phyloP scores from a whole-genome alignment of 257 asterid species.

The Capsicum rhomboideum region DNA sequence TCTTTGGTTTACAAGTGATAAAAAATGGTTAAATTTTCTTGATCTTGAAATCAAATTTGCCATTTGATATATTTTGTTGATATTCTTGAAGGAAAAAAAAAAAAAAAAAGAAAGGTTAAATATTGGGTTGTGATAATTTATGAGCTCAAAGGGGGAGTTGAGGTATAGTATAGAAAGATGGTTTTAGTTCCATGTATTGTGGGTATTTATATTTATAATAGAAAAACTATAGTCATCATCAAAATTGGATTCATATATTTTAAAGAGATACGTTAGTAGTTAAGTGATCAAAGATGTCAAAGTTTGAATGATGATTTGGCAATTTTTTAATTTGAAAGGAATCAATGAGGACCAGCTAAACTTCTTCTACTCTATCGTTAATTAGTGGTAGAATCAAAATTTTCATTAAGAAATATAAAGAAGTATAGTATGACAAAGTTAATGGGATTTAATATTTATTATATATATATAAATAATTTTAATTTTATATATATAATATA shows the following conservation, averaged over 20 bases:
- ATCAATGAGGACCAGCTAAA: too few species aligned
- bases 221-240: neutral
- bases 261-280: too few species aligned
- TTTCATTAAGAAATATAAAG: too few species aligned
- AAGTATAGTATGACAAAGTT: too few species aligned
- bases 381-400: too few species aligned
- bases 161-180: neutral
- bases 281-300: too few species aligned
- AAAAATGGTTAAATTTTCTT: slow-evolving; percentile 20
- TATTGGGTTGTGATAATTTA: neutral
- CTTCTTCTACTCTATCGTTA: too few species aligned
- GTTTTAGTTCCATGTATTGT: neutral
- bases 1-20: neutral
- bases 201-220: neutral
- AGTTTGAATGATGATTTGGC: too few species aligned
- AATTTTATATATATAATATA: too few species aligned
- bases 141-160: neutral
- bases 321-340: too few species aligned
- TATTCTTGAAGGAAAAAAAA: neutral
- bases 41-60: slow-evolving; percentile 46
- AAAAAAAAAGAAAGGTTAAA: neutral
- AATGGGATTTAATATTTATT: too few species aligned
- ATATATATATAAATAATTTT: too few species aligned
- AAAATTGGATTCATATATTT: neutral
- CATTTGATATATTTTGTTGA: slow-evolving; percentile 11